Conservation (phyloP, 352 stramenopile species). For the Pythium dissimile region DNA sequence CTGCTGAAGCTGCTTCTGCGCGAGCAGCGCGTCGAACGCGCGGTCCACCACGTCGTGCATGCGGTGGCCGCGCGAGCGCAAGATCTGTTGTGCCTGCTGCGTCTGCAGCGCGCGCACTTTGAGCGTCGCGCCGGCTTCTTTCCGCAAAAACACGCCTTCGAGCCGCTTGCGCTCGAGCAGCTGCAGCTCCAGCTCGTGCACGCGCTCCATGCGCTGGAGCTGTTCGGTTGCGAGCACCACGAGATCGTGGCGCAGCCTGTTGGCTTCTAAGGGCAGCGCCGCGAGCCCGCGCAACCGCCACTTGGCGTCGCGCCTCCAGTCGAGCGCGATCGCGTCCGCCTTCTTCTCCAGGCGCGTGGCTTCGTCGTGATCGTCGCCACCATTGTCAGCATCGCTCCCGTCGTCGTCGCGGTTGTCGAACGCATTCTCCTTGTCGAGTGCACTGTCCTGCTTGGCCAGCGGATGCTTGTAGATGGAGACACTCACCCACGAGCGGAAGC, state of each 20-base stretch:
- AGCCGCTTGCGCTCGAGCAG: constrained; percentile 19
- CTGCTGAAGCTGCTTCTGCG: constrained; percentile 10
- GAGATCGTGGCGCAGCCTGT: constrained; percentile 13
- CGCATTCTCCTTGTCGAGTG: not conserved
- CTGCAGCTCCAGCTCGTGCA: constrained; percentile 22
- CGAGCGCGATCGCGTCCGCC: constrained; percentile 11
- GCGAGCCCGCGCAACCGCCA: constrained; percentile 24
- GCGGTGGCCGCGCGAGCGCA: constrained; percentile 27
- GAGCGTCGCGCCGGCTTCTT: constrained; percentile 26
- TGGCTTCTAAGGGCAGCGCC: constrained; percentile 15
- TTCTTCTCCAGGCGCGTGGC: constrained; percentile 3
- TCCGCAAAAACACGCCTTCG: constrained; percentile 28
- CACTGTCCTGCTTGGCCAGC: not conserved
- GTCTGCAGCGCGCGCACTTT: constrained; percentile 23
- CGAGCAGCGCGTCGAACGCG: constrained; percentile 24
- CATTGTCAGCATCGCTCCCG: not conserved
- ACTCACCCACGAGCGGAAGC: constrained; percentile 25
- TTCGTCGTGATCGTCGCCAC: not conserved
- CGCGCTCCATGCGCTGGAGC: constrained; percentile 14
- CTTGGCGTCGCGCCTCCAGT: constrained; percentile 29
- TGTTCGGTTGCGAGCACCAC: constrained; percentile 9
- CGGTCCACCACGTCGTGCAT: constrained; percentile 35
- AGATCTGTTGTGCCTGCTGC: constrained; percentile 25
- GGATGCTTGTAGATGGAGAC: constrained; percentile 27
- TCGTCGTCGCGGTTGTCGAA: not conserved